Percentiles rank a stretch among this genome's conserved stretches.
Conservation (phyloP, 2,329 filamentous ascomycete genomes). For the Podosphaera aphanis region DNA sequence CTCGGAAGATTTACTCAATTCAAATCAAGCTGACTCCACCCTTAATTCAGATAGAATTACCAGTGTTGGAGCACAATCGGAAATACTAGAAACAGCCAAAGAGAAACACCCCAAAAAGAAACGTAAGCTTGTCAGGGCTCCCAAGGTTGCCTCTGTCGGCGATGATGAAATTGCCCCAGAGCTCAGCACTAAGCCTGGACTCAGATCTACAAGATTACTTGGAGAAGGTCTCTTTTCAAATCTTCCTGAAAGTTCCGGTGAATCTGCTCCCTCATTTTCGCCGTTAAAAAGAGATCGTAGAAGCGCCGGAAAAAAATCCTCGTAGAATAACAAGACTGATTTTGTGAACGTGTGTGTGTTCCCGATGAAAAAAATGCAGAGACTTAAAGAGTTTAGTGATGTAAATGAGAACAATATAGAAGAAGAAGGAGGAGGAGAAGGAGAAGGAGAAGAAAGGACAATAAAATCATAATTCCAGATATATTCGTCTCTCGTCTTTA, state of each 20-base stretch:
- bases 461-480: too few relatives aligned
- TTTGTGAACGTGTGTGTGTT: too few relatives aligned
- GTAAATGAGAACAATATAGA: too few relatives aligned
- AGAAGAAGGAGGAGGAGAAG: too few relatives aligned
- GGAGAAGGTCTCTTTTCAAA: slow-evolving; percentile 12
- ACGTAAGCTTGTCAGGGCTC: slow-evolving; percentile 42
- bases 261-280: slow-evolving; percentile 4
- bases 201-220: slow-evolving; percentile 13
- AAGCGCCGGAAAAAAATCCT: not conserved
- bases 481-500: too few relatives aligned
- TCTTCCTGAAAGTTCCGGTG: slow-evolving; percentile 9
- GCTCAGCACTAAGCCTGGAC: slow-evolving; percentile 17
- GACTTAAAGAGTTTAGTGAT: too few relatives aligned
- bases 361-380: too few relatives aligned
- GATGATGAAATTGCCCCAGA: slow-evolving; percentile 31
- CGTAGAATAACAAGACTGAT: not conserved
- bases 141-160: slow-evolving; percentile 47
- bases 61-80: slow-evolving; percentile 3
- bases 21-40: not conserved
- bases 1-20: slow-evolving; percentile 15
- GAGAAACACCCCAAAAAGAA: slow-evolving; percentile 35
- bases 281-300: slow-evolving; percentile 20
- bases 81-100: slow-evolving; percentile 9
- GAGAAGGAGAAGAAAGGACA: too few relatives aligned
- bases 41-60: not conserved